Conservation (phyloP, 495 filamentous ascomycete genomes). For the Beverwykella pulmonaria region DNA sequence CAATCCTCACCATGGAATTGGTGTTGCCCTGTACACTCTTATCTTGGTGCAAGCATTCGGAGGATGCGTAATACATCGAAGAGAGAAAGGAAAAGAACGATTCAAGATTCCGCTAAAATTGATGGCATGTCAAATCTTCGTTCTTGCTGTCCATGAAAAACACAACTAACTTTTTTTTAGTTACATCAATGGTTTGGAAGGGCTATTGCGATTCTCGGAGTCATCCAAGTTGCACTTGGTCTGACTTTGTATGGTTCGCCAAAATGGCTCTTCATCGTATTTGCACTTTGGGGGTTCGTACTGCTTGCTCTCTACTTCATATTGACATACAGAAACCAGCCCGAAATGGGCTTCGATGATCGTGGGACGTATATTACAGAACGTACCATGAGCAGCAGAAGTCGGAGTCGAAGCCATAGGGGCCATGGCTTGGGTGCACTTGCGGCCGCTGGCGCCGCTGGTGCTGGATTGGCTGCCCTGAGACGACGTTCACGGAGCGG, state of each 20-base stretch:
- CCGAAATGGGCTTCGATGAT: conserved; percentile 52
- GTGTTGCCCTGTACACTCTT: conserved; percentile 82
- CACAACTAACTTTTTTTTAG: conserved; percentile 46
- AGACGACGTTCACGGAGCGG: conserved; percentile 44
- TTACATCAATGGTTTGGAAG: conserved; percentile 87
- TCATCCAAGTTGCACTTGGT: conserved; percentile 86
- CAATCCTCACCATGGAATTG: conserved; percentile 91
- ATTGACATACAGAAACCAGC: conserved; percentile 65
- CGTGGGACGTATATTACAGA: conserved; percentile 56
- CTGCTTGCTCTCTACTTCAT: conserved; percentile 72
- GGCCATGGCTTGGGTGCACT: conserved; percentile 36
- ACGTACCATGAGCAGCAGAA: conserved; percentile 31
- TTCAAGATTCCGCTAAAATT: conserved; percentile 66
- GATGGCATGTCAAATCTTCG: conserved; percentile 55
- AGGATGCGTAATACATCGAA: conserved; percentile 69
- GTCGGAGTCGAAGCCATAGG: conserved; percentile 10
- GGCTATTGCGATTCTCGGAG: conserved; percentile 71
- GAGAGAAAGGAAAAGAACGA: conserved; percentile 62
- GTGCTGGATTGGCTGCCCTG: conserved; percentile 63
- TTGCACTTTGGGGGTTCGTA: conserved; percentile 68
- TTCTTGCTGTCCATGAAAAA: not conserved
- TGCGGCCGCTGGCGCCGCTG: conserved; percentile 59
- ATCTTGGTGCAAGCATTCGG: conserved; percentile 79
- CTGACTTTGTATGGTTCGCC: conserved; percentile 93
- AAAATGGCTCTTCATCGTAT: conserved; percentile 79